Percentiles rank a stretch among this genome's conserved stretches.
These are phyloP conservation scores for Sugiyamaella sp. DNA, from an alignment of 1,139 yeast genomes.

Conservation along the genomic window DNA sequence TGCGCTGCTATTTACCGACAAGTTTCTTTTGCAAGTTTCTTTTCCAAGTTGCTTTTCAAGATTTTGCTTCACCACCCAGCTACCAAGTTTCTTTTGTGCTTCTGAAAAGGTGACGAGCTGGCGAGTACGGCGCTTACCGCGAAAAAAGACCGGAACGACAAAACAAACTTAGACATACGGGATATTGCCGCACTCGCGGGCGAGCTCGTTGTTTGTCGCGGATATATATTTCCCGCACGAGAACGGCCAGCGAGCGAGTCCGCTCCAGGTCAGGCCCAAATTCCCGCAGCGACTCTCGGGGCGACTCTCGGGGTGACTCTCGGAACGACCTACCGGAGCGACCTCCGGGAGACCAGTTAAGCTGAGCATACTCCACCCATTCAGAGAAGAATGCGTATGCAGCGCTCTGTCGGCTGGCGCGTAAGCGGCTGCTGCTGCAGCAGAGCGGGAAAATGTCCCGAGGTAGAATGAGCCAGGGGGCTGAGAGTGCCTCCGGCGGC, in stretches of 20 bases:
- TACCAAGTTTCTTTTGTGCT: constrained; percentile 18
- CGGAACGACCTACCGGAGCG: no score
- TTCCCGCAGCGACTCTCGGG: no score
- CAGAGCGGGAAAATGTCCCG: not conserved
- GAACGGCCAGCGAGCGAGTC: no score
- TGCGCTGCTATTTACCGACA: constrained; percentile 4
- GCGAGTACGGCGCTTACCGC: constrained; percentile 6
- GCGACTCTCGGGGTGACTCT: no score
- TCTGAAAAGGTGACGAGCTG: not conserved
- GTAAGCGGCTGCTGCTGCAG: not conserved
- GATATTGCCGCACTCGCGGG: not conserved
- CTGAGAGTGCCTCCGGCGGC: no score
- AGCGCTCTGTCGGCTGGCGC: not conserved
- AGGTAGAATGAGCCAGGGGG: not conserved
- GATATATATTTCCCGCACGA: no score
- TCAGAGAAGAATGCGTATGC: not conserved
- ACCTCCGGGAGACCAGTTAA: not conserved
- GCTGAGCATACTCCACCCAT: no score
- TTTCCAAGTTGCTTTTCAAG: constrained; percentile 19
- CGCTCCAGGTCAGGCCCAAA: no score
- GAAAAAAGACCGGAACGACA: constrained; percentile 13
- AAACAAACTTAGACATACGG: constrained; percentile 12
- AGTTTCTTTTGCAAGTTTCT: constrained; percentile 21
- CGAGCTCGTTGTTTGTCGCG: no score
- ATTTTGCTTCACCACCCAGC: not conserved